These are phyloP conservation scores for Penicillium turbatum DNA, from an alignment of 495 filamentous ascomycete species.

Conservation along the genomic window DNA sequence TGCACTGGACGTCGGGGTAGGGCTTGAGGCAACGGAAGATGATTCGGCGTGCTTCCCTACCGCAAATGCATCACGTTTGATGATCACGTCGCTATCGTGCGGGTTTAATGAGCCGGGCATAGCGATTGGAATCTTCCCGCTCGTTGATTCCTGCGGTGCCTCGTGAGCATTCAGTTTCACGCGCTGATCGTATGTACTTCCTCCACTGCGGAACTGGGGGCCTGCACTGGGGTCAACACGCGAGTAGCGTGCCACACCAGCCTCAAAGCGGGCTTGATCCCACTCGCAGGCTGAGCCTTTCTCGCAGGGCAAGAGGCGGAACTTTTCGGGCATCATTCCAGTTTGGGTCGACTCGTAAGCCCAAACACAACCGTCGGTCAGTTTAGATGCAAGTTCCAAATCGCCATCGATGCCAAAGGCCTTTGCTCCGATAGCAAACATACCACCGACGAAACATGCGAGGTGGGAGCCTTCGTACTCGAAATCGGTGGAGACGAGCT, in stretches of 20 bases:
- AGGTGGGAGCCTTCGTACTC: slow-evolving; percentile 69
- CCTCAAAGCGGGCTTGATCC: slow-evolving; percentile 64
- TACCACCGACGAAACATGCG: slow-evolving; percentile 87
- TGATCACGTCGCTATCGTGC: slow-evolving; percentile 15
- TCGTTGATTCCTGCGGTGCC: slow-evolving; percentile 3
- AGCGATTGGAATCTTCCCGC: slow-evolving; percentile 17
- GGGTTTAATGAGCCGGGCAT: slow-evolving; percentile 29
- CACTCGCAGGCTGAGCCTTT: slow-evolving; percentile 63
- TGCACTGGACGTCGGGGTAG: background rate
- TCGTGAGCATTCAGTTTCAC: slow-evolving; percentile 16
- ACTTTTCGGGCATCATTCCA: slow-evolving; percentile 88
- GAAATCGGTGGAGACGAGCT: slow-evolving; percentile 19
- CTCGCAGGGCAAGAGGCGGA: slow-evolving; percentile 63
- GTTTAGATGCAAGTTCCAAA: slow-evolving; percentile 72
- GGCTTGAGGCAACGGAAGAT: background rate
- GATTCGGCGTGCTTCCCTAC: background rate
- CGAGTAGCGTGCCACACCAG: slow-evolving; percentile 25
- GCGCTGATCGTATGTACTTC: slow-evolving; percentile 26
- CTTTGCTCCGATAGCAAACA: slow-evolving; percentile 87
- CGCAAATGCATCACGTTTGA: slow-evolving; percentile 20
- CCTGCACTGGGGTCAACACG: slow-evolving; percentile 45
- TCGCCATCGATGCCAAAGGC: slow-evolving; percentile 77
- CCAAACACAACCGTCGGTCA: slow-evolving; percentile 94
- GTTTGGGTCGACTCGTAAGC: slow-evolving; percentile 75
- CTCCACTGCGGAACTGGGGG: slow-evolving; percentile 26